Evolutionary conservation across 148 eudicot species (phyloP), one percentile per base, ranked within the genome.

Genomic region (Salicornia ramosissima): DNA sequence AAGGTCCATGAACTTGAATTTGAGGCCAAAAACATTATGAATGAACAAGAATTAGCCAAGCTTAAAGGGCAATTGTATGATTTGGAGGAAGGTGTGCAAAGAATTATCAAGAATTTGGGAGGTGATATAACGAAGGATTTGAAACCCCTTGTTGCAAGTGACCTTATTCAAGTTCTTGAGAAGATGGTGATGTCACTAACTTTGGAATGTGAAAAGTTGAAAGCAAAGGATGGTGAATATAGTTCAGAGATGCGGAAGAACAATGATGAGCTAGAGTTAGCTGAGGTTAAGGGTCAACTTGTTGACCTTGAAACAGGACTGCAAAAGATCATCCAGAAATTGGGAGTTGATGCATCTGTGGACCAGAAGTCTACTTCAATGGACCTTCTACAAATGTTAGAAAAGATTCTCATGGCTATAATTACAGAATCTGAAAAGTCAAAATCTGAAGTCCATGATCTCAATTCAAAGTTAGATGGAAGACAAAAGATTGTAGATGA

Each of bases 401-500:
- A 94, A 53, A 90, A 83, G 75, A 85, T 85, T 74, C 85, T 90
- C 74, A 70, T 60, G 77, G 84, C 78, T 30, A 45, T 67, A 55
- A 70, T 85, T 53, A 31, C 47, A 73, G 98, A 94, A 65, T 82
- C 83, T 34, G 89, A 87, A 76, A 84, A 74, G 71, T 82, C 91
- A 71, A 90, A 87, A 78, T 78, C 81, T 60, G 84, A 79, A 84
- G 82, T 74, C 74, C 86, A 83, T 56, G 96, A 87, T 74, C 94
- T 92, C 34, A 76, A 74, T 46, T 62, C 79, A 18, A 80, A 88
- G 82, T 82, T 94, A 70, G 80, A 75, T 42, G 92, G 77, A 77
- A 88, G 85, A 68, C 91, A 90, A 73, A 89, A 84, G 83, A 75
- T 60, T 69, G 82, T 83, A 53, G 88, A 89, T 78, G 90, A 91